Evolutionary conservation across 2,329 filamentous ascomycete species (phyloP).

Genomic region (Ceratocystiopsis minuta): DNA sequence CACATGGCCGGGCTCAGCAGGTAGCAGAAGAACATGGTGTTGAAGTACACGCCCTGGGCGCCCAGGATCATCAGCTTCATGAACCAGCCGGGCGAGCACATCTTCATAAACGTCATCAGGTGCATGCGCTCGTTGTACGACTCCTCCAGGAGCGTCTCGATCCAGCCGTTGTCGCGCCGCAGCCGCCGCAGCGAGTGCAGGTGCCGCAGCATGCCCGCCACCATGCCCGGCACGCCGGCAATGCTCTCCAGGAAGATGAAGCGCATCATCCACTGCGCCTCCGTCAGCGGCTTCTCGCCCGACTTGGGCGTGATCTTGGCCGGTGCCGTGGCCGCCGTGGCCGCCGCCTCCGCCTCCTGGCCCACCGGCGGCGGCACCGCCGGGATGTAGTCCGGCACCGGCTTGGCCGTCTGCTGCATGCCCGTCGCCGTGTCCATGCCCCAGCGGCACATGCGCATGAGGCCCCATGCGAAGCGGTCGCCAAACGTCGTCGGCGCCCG

Average conservation of each 20-base stretch:
- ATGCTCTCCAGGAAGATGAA: conserved; percentile 92
- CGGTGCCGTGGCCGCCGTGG: conserved; percentile 19
- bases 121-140: conserved; percentile 92
- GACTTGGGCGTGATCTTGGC: conserved; percentile 22
- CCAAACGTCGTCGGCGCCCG: conserved; percentile 53
- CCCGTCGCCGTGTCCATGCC: conserved; percentile 70
- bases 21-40: conserved; percentile 77
- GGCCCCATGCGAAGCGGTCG: conserved; percentile 61
- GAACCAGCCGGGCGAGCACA: conserved; percentile 65
- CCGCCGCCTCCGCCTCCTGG: too few relatives aligned
- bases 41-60: conserved; percentile 94
- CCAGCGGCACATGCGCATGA: conserved; percentile 60
- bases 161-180: conserved; percentile 92
- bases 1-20: conserved; percentile 72
- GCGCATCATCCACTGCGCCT: conserved; percentile 72
- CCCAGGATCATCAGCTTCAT: conserved; percentile 80
- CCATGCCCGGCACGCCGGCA: conserved; percentile 91
- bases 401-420: conserved; percentile 47
- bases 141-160: conserved; percentile 79
- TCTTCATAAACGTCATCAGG: conserved; percentile 66
- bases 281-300: conserved; percentile 48
- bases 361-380: too few relatives aligned
- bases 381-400: conserved; percentile 2
- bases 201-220: conserved; percentile 85
- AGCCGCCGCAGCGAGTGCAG: conserved; percentile 67